Base-by-base conservation (phyloP, 164 flowering plant genomes). In the Berberis thunbergii region DNA sequence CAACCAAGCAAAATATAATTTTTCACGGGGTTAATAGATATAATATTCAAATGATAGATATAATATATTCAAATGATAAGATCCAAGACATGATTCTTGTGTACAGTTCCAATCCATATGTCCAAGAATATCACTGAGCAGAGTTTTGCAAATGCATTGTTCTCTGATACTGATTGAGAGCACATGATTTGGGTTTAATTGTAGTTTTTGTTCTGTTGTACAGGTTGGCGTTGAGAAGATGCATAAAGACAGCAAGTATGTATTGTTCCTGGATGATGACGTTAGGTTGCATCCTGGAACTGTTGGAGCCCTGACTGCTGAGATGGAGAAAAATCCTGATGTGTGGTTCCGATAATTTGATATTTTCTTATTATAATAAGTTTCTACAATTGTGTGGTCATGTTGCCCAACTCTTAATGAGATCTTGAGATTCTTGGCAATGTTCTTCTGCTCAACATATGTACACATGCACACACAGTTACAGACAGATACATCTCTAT, bases 201-300 rank as follows among this genome's bases (percentile, higher is more conserved):
- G 4, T 46, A 46, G 8, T 46, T 46, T 46, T 46, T 50, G 55
- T 5, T 59, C 45, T 49, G n/a, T 60, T 73, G 3, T 74, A 67
- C 78, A 94, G 99, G 78, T 84, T 68, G 97, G 96, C 43, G 91
- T 86, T 50, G 88, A 87, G 76, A 83, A 73, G 54, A 94, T 94
- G 95, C 97, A 89, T 69, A 88, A 87, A 74, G 96, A 87, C 57
- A 87, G 73, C 82, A 94, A 94, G 68, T 94, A 91, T 77, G 96
- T 91, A 44, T 70, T 94, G 43, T 94, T 94, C 75, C 74, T 94
- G 58, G 99, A 94, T 82, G 96, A 91, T 80, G 97, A 94, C 82
- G 96, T 94, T 69, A 85, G 93, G 80, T 78, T 91, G 62, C 99
- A 91, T 70, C 99, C 99, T 71, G 97, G 97, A 48, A 72, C 97